Evolutionary conservation across 768 basidiomycete genomes (phyloP).

Genomic region (Auriculariales sp.): DNA sequence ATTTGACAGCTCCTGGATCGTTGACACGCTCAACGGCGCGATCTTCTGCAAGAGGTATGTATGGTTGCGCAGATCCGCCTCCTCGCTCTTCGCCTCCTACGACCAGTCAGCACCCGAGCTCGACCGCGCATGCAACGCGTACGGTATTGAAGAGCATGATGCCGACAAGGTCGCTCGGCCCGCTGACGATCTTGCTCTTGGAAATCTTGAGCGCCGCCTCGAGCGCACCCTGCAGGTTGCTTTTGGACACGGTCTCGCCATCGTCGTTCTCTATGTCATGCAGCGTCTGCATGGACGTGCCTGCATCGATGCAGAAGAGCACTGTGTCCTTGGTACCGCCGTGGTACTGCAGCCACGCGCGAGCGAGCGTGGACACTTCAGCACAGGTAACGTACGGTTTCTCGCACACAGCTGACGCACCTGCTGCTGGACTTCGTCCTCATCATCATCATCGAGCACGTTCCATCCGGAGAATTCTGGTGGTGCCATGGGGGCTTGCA

Average conservation of each 20-base stretch:
- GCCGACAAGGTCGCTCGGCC: slow-evolving; percentile 82
- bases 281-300: slow-evolving; percentile 71
- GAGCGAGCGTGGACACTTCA: not conserved
- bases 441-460: slow-evolving; percentile 63
- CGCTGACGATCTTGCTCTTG: slow-evolving; percentile 78
- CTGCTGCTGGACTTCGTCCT: slow-evolving; percentile 59
- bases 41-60: slow-evolving; percentile 67
- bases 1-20: slow-evolving; percentile 63
- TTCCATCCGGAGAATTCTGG: slow-evolving; percentile 62
- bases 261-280: slow-evolving; percentile 51
- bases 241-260: slow-evolving; percentile 39
- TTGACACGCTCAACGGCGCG: slow-evolving; percentile 60
- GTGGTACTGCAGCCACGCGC: slow-evolving; percentile 28
- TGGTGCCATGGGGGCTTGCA: slow-evolving; percentile 33
- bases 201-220: slow-evolving; percentile 76
- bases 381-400: slow-evolving; percentile 3
- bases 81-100: slow-evolving; percentile 21
- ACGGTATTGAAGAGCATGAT: slow-evolving; percentile 90
- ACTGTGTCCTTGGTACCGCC: slow-evolving; percentile 76
- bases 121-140: slow-evolving; percentile 15
- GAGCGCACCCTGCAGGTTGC: slow-evolving; percentile 65
- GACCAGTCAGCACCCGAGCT: not conserved
- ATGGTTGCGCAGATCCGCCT: slow-evolving; percentile 47
- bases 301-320: slow-evolving; percentile 92
- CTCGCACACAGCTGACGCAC: slow-evolving; percentile 28